Percentiles rank a stretch among this genome's conserved stretches.
phyloP scores from a whole-genome alignment of 2,329 filamentous ascomycete species.

The Daldinia sp. region DNA sequence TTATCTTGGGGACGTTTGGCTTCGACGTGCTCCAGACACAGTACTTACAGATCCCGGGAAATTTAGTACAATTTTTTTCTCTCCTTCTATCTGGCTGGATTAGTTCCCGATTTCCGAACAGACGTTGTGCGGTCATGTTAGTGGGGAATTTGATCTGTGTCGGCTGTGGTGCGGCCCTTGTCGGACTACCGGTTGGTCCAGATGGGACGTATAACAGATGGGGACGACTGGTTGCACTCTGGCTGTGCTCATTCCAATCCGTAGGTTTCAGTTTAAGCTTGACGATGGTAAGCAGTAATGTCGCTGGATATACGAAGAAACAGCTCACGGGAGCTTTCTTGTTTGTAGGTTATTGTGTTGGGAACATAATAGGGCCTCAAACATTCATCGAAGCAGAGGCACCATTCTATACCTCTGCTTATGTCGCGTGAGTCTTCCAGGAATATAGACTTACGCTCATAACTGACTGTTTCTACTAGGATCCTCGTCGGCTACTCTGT shows the following conservation, averaged over 20 bases:
- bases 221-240: slow-evolving; percentile 64
- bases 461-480: slow-evolving; percentile 41
- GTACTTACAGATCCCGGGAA: slow-evolving; percentile 69
- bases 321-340: slow-evolving; percentile 47
- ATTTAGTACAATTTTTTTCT: slow-evolving; percentile 62
- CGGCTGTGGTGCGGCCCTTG: slow-evolving; percentile 59
- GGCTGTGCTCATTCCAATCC: slow-evolving; percentile 54
- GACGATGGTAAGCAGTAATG: slow-evolving; percentile 48
- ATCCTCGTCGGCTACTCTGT: slow-evolving; percentile 65
- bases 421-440: slow-evolving; percentile 52
- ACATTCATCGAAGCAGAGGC: slow-evolving; percentile 56
- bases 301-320: slow-evolving; percentile 49
- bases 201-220: slow-evolving; percentile 57
- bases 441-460: background rate
- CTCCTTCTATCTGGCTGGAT: slow-evolving; percentile 61
- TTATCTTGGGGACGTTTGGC: slow-evolving; percentile 44
- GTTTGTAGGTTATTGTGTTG: slow-evolving; percentile 47
- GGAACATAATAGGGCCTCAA: slow-evolving; percentile 43
- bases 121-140: slow-evolving; percentile 63
- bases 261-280: slow-evolving; percentile 48
- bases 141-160: slow-evolving; percentile 64
- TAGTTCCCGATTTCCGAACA: slow-evolving; percentile 58
- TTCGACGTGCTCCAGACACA: slow-evolving; percentile 60
- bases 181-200: slow-evolving; percentile 55
- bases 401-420: slow-evolving; percentile 58